Evolutionary conservation across 306 rosid species (phyloP), one percentile per base, ranked within the genome.

Genomic region (Sicyos edulis): DNA sequence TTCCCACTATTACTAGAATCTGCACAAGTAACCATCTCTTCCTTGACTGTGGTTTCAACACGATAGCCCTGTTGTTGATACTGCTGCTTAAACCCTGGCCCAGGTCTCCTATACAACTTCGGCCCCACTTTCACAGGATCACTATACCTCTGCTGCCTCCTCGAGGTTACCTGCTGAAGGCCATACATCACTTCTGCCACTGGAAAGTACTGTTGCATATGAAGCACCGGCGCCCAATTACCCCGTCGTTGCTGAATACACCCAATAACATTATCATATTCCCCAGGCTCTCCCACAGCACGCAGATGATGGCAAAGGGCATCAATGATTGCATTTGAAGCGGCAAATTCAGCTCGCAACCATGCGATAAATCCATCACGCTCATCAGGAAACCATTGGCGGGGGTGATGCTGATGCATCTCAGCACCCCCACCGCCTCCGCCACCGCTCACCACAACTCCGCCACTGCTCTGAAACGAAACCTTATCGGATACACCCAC

Each of bases 291-390:
- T 20, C 97, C 90, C 45, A 89, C 85, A 2, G 80, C 76, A 8
- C 96, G 84, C 56, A 95, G 78, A 81, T 95, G 97, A 72, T 89
- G 87, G 81, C 96, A 89, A 37, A 95, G 88, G 4, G 87, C 80
- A 81, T 95, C 99, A 11, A 95, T 91, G 16, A 95, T 91, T 0
- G 99, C 97, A 78, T 95, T 95, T 20, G 99, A 89, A 10, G 97
- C 99, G 0, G 99, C 99, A 3, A 95, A 95, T 81, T 95, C 99
- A 5, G 96, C 86, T 4, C 99, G 91, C 77, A 95, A 80, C 99
- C 99, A 95, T 8, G 85, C 84, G 75, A 95, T 91, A 77, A 91
- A 84, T 54, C 96, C 91, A 45, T 95, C 99, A 42, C 99, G 92
- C 86, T 91, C 99, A 77, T 95, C 99, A 37, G 91, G 89, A 59